A percentile compares a stretch with the other conserved stretches of the same genome.
phyloP scores from a whole-genome alignment of 1,139 yeast species.

The Magnusiomyces tetraspermus region DNA sequence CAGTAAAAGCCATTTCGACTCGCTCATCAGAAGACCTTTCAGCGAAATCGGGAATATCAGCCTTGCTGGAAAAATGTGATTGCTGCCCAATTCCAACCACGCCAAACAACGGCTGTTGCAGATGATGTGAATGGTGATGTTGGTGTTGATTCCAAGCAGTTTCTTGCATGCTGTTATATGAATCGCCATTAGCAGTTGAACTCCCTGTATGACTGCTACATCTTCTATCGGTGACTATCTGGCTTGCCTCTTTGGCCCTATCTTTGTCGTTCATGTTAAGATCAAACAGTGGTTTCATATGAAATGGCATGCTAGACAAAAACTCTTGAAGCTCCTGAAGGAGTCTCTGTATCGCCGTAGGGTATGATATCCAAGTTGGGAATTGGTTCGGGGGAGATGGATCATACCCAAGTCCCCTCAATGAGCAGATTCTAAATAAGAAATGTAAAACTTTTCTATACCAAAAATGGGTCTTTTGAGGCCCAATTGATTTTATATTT shows the following conservation, averaged over 20 bases:
- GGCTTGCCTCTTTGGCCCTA: not conserved
- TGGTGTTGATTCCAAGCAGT: not conserved
- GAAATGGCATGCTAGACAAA: slow-evolving; percentile 1
- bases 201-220: not conserved
- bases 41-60: not conserved
- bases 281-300: slow-evolving; percentile 7
- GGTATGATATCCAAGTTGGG: not conserved
- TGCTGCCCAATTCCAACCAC: not conserved
- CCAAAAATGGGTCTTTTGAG: not conserved
- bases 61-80: not conserved
- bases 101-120: not conserved
- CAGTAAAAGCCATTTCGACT: not conserved
- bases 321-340: slow-evolving; percentile 1
- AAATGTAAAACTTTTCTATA: not conserved
- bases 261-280: not conserved
- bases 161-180: not conserved
- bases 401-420: slow-evolving; percentile 2
- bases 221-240: too few relatives aligned
- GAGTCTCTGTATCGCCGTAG: not conserved
- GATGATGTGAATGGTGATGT: too few relatives aligned
- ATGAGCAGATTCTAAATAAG: not conserved
- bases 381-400: not conserved
- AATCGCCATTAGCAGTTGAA: not conserved
- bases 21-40: not conserved
- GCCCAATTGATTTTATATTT: not conserved